Conservation (phyloP, 192 early-diverging fungal species). For the Coemansia sp. region DNA sequence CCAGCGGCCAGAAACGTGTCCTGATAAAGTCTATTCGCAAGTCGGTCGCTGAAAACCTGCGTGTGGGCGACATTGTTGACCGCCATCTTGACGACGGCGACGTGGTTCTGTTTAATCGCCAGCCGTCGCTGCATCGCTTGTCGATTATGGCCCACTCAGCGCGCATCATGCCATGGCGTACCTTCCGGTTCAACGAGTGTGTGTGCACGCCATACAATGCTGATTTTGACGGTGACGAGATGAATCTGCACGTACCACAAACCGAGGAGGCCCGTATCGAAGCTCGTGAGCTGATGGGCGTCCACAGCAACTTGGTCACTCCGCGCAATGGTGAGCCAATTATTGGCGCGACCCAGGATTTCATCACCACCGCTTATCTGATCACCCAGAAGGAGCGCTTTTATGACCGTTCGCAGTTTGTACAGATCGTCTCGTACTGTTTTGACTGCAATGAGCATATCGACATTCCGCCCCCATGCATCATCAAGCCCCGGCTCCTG, state of each 20-base stretch:
- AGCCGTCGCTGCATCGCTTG: constrained; percentile 96
- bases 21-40: constrained; percentile 76
- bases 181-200: constrained; percentile 99
- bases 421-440: constrained; percentile 91
- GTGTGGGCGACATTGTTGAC: constrained; percentile 90
- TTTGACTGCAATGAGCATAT: constrained; percentile 80
- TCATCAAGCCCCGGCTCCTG: constrained; percentile 81
- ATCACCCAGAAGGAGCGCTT: constrained; percentile 92
- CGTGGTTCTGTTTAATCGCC: constrained; percentile 97
- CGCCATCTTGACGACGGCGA: constrained; percentile 93
- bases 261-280: constrained; percentile 98
- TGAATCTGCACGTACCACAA: constrained; percentile 99
- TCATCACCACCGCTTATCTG: constrained; percentile 94
- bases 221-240: constrained; percentile 99
- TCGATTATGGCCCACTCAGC: constrained; percentile 97
- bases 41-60: constrained; percentile 67
- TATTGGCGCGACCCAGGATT: constrained; percentile 99
- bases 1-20: constrained; percentile 60
- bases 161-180: constrained; percentile 90
- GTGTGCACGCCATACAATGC: constrained; percentile 99
- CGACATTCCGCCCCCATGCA: constrained; percentile 91
- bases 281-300: constrained; percentile 94
- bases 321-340: constrained; percentile 98
- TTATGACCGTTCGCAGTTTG: constrained; percentile 90
- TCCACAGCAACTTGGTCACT: constrained; percentile 95